Conservation (phyloP, 2,329 filamentous ascomycete species). For the Pseudonectria foliicola region DNA sequence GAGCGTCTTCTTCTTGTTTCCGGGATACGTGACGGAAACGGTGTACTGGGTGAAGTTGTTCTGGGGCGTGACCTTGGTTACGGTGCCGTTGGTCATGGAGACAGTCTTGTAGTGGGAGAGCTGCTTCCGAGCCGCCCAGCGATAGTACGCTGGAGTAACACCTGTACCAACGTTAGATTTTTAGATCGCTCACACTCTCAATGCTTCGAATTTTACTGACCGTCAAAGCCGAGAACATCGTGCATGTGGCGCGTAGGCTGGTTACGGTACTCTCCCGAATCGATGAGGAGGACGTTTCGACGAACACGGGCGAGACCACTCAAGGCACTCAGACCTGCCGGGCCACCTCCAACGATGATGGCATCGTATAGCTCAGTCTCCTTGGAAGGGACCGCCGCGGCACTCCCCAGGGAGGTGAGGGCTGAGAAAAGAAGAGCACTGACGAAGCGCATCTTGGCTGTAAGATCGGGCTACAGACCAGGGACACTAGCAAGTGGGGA, state of each 20-base stretch:
- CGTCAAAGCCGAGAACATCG: constrained; percentile 54
- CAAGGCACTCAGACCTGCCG: constrained; percentile 45
- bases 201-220: too few species aligned
- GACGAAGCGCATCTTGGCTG: constrained; percentile 13
- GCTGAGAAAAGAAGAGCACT: constrained; percentile 4
- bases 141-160: constrained; percentile 47
- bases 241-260: constrained; percentile 50
- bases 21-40: constrained; percentile 24
- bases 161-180: constrained; percentile 31
- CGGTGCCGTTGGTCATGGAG: constrained; percentile 44
- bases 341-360: constrained; percentile 51
- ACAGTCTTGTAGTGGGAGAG: constrained; percentile 44
- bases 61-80: constrained; percentile 34
- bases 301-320: constrained; percentile 54
- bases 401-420: constrained; percentile 9
- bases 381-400: constrained; percentile 8
- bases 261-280: constrained; percentile 54
- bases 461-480: neutral
- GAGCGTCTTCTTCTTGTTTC: constrained; percentile 23
- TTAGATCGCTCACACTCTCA: too few species aligned
- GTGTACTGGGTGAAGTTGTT: constrained; percentile 39
- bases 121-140: constrained; percentile 45
- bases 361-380: constrained; percentile 39
- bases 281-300: constrained; percentile 47
- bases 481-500: too few species aligned